Evolutionary conservation across 2,329 filamentous ascomycete species (phyloP).

Genomic region (Penicillium sp.): DNA sequence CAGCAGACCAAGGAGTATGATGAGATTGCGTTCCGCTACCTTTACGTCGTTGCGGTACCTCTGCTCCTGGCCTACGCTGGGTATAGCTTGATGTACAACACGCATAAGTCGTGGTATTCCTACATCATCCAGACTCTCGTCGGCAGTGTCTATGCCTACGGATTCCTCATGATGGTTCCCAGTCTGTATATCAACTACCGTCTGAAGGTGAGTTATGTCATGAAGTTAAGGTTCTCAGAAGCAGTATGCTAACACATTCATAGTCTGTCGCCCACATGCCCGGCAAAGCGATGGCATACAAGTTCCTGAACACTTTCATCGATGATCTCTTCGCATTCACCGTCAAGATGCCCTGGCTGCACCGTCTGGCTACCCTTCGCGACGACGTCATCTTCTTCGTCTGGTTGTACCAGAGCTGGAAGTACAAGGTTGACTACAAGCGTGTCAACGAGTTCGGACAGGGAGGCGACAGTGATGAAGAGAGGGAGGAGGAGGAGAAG

Average conservation of each 20-base stretch:
- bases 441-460: slow-evolving; percentile 98
- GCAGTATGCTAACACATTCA: background rate
- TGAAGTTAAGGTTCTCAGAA: background rate
- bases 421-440: slow-evolving; percentile 85
- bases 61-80: slow-evolving; percentile 81
- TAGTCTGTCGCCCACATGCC: slow-evolving; percentile 89
- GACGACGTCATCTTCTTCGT: slow-evolving; percentile 99
- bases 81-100: slow-evolving; percentile 89
- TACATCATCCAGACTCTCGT: slow-evolving; percentile 94
- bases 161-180: slow-evolving; percentile 99
- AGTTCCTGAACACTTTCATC: slow-evolving; percentile 98
- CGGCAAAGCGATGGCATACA: slow-evolving; percentile 93
- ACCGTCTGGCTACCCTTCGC: slow-evolving; percentile 83
- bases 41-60: slow-evolving; percentile 87
- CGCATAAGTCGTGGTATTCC: slow-evolving; percentile 96
- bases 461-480: slow-evolving; percentile 81
- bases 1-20: slow-evolving; percentile 99
- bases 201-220: slow-evolving; percentile 59
- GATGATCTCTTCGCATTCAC: slow-evolving; percentile 98
- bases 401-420: slow-evolving; percentile 90
- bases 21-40: slow-evolving; percentile 93
- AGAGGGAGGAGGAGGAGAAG: slow-evolving; percentile 34
- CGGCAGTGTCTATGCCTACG: slow-evolving; percentile 93
- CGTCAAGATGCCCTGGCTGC: slow-evolving; percentile 96
- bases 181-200: slow-evolving; percentile 98